A percentile compares a stretch with the other conserved stretches of the same genome.
Conservation (phyloP, 2,329 filamentous ascomycete genomes). For the Knufia petricola region DNA sequence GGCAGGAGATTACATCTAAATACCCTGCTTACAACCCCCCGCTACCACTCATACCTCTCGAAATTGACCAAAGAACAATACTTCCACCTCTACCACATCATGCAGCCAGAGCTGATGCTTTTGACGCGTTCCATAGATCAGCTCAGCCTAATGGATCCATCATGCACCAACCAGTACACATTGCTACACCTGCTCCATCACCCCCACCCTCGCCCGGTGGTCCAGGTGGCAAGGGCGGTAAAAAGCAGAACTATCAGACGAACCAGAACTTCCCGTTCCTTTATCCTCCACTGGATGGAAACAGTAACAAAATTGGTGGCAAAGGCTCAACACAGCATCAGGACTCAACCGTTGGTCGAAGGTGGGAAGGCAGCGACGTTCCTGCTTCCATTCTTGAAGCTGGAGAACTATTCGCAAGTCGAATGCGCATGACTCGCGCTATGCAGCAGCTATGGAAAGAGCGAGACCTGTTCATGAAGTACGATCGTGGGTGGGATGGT, state of each 20-base stretch:
- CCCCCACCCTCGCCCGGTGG: constrained; percentile 85
- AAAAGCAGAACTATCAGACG: constrained; percentile 99
- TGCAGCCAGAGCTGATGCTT: constrained; percentile 52
- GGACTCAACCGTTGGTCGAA: constrained; percentile 67
- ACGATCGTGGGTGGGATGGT: constrained; percentile 69
- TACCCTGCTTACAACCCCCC: constrained; percentile 95
- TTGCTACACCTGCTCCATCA: constrained; percentile 93
- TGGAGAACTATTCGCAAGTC: constrained; percentile 77
- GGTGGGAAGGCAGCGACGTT: constrained; percentile 89
- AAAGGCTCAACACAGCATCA: constrained; percentile 76
- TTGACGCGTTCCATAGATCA: constrained; percentile 40
- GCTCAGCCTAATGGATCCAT: constrained; percentile 55
- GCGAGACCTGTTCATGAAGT: constrained; percentile 80
- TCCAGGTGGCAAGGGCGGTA: constrained; percentile 76
- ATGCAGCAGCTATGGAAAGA: constrained; percentile 94
- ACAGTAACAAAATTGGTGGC: constrained; percentile 80
- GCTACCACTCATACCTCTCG: constrained; percentile 68
- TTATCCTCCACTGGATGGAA: constrained; percentile 83
- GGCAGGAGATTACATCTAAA: constrained; percentile 94
- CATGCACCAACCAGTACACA: constrained; percentile 90
- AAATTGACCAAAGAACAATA: constrained; percentile 83
- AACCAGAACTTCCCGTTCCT: constrained; percentile 98
- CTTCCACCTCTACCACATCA: constrained; percentile 76
- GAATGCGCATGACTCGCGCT: constrained; percentile 83
- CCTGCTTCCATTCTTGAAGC: constrained; percentile 92